A percentile compares a stretch with the other conserved stretches of the same genome.
Evolutionary conservation across 768 basidiomycete species (phyloP).

Genomic region (Leccinum subgranulosum): DNA sequence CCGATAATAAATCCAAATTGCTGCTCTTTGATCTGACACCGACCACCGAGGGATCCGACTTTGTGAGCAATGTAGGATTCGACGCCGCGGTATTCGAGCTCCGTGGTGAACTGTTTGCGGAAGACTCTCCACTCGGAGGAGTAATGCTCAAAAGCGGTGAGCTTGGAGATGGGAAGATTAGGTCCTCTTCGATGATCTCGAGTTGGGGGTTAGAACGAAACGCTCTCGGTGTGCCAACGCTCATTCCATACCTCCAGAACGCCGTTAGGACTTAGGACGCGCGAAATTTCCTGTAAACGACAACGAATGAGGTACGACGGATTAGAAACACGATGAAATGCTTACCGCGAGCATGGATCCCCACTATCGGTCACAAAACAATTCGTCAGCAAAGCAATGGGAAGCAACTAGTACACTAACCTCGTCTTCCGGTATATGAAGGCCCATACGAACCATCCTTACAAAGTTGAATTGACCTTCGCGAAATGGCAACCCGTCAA

Average conservation of each 20-base stretch:
- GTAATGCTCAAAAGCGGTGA: conserved; percentile 3
- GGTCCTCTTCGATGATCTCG: conserved; percentile 72
- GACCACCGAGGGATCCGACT: conserved; percentile 22
- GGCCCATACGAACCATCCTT: conserved; percentile 58
- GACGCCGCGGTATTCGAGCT: conserved; percentile 30
- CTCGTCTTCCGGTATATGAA: conserved; percentile 73
- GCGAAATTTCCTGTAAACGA: conserved; percentile 54
- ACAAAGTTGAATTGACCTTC: conserved; percentile 61
- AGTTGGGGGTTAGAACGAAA: conserved; percentile 7
- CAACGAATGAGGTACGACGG: conserved; percentile 14
- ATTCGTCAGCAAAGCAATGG: conserved; percentile 12
- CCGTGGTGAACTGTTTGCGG: conserved; percentile 22
- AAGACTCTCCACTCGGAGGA: conserved; percentile 13
- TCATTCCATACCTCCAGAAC: conserved; percentile 54
- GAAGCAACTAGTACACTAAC: conserved; percentile 29
- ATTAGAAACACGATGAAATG: conserved; percentile 8
- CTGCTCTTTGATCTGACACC: conserved; percentile 12
- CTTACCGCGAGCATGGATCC: conserved; percentile 60
- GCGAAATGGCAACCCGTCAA: conserved; percentile 63
- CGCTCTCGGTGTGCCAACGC: not conserved
- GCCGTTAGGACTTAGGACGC: conserved; percentile 61
- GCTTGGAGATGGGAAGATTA: conserved; percentile 59
- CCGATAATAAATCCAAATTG: conserved; percentile 10
- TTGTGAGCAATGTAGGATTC: conserved; percentile 13
- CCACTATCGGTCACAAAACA: conserved; percentile 44